phyloP scores from a whole-genome alignment of 371 early-diverging fungal species.

The Mucor piriformis region DNA sequence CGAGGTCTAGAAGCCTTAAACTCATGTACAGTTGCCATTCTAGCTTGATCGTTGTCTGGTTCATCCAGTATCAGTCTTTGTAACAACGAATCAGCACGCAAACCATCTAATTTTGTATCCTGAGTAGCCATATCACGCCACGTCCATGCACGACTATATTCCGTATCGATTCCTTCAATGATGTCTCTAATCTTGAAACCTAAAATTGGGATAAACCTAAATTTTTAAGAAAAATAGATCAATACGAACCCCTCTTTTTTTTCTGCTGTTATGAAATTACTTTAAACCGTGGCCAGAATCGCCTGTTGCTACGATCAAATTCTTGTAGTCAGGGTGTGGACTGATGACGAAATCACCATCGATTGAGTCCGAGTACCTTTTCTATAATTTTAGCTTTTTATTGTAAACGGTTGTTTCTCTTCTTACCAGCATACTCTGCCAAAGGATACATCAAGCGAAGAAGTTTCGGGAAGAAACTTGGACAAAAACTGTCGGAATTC shows the following conservation, averaged over 20 bases:
- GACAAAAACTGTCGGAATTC: constrained; percentile 37
- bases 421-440: constrained; percentile 47
- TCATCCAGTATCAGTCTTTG: constrained; percentile 21
- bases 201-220: constrained; percentile 35
- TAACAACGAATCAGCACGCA: constrained; percentile 22
- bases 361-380: constrained; percentile 48
- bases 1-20: constrained; percentile 17
- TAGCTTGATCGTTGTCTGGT: constrained; percentile 16
- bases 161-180: constrained; percentile 33
- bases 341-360: constrained; percentile 48
- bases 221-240: neutral
- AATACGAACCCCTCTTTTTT: neutral
- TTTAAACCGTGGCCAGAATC: constrained; percentile 59
- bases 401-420: neutral
- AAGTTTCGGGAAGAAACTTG: constrained; percentile 38
- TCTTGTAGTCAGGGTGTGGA: constrained; percentile 47
- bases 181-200: constrained; percentile 39
- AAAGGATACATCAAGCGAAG: constrained; percentile 32
- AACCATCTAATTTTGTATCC: constrained; percentile 27
- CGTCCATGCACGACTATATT: constrained; percentile 30
- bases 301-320: constrained; percentile 47
- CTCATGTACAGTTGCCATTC: constrained; percentile 22
- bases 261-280: constrained; percentile 17
- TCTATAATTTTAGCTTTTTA: neutral
- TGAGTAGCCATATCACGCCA: constrained; percentile 28